Evolutionary conservation across 495 filamentous ascomycete genomes (phyloP).

Genomic region (Hyphodiscus hymeniophilus): DNA sequence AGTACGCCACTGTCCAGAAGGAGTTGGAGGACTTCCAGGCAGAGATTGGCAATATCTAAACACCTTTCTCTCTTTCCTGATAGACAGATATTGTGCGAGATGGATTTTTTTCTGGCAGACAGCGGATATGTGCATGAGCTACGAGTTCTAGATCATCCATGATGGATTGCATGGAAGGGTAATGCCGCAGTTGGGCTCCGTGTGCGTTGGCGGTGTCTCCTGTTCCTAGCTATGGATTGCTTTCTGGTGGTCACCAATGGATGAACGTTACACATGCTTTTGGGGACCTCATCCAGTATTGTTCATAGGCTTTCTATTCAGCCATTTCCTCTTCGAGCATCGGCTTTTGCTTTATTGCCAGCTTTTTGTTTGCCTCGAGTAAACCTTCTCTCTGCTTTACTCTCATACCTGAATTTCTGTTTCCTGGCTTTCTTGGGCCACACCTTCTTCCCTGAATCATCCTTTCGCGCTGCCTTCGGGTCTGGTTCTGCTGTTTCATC

Average conservation of each 20-base stretch:
- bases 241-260: conserved; percentile 9
- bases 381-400: conserved; percentile 63
- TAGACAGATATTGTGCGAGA: neutral
- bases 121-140: neutral
- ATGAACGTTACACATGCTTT: conserved; percentile 6
- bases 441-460: conserved; percentile 37
- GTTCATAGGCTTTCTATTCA: conserved; percentile 7
- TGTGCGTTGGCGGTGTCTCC: conserved; percentile 8
- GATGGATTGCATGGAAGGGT: neutral
- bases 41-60: conserved; percentile 87
- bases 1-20: conserved; percentile 75
- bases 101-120: no score
- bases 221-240: neutral
- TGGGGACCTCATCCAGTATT: neutral
- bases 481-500: conserved; percentile 36
- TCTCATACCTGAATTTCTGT: conserved; percentile 89
- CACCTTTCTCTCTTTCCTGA: conserved; percentile 10
- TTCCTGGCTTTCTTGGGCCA: conserved; percentile 68
- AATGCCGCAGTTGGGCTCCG: conserved; percentile 7
- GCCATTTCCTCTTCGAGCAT: conserved; percentile 23
- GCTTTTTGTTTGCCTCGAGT: conserved; percentile 58
- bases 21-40: conserved; percentile 81
- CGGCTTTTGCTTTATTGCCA: conserved; percentile 38
- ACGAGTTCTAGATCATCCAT: neutral
- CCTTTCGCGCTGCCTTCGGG: conserved; percentile 20